Evolutionary conservation across 495 filamentous ascomycete species (phyloP), one percentile per base, ranked within the genome.

Genomic region (Penicillium bovifimosum): DNA sequence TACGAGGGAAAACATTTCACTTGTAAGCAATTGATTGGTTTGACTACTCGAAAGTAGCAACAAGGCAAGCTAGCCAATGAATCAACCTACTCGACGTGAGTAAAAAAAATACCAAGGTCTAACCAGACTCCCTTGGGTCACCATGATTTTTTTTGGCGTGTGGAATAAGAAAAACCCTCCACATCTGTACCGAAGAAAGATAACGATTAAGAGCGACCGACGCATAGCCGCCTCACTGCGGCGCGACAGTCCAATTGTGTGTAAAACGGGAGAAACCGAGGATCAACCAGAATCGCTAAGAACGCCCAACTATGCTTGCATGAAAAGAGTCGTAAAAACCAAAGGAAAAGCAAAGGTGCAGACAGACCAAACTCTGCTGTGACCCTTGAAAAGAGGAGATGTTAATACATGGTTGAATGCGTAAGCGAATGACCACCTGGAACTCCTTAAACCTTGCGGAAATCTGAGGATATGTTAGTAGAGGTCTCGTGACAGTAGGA

Each of bases 341-440:
- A 48, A 49, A 53, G 46, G 28, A 60, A 58, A 56, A 51, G 31
- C 14, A 53, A 24, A 50, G 44, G 40, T 8, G 27, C 38, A 34
- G 34, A 51, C 26, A 46, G 38, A 54, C 53, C 41, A 55, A 40
- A 59, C 58, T 41, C 56, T 45, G 27, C 58, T 54, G 56, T 59
- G 49, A 63, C 55, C 38, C 48, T 81, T 76, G 67, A 80, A 62
- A 77, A 35, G 53, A 58, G 77, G 61, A 53, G 55, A 64, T 83
- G 78, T 72, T 83, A 74, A 76, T 86, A 85, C 82, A 84, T 60
- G 64, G 64, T 62, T 60, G 51, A 65, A 66, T 63, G 63, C 63
- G 62, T 68, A 63, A 66, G 65, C 61, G 68, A 67, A 58, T 59
- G 50, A 61, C 55, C 53, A 63, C 56, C 49, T 31, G 46, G 9